Base-by-base conservation (phyloP, 495 filamentous ascomycete genomes). In the Hypoxylon cercidicola region DNA sequence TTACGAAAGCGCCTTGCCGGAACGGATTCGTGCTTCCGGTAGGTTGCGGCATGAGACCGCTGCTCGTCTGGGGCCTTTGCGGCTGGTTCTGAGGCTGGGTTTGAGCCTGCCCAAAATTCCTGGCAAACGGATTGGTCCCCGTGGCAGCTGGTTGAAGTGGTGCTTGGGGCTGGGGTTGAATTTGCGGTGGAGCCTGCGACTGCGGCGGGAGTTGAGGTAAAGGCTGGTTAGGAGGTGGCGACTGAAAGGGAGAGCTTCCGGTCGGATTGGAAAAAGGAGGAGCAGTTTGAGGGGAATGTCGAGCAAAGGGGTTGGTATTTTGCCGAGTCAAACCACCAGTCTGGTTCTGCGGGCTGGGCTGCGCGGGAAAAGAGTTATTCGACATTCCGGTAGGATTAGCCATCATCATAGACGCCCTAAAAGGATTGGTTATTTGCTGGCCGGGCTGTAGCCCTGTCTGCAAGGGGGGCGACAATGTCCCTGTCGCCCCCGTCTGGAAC, bases 1-100 rank as follows among this genome's bases (percentile, higher is more conserved):
- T 93, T 32, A 95, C 88, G 66, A 97, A 96, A 0, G 87, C 84
- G 50, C 88, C 90, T 73, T 97, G 92, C 8, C 94, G 85, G 85
- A 98, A 97, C 1, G 94, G 94, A 73, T 98, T 98, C 13, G 94
- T 98, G 69, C 88, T 93, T 7, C 93, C 94, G 1, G 95, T 97
- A 3, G 88, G 85, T 59, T 89, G 87, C 15, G 83, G 79, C 52
- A 81, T 78, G 13, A 89, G 77, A 1, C 66, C 76, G 13, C 73
- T 73, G 47, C 77, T 78, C 2, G 85, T 80, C 20, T 82, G 78
- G 21, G 81, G 80, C 18, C 72, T 13, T 70, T 76, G 45, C 68
- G 66, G 62, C 49, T 66, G 69, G 47, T 62, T 16, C 71, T 73
- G 39, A 74, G 52, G 53, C 40, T 62, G 70, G 25, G 46, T 60